Conservation (phyloP, 495 filamentous ascomycete genomes). For the Haplographium delicatum region DNA sequence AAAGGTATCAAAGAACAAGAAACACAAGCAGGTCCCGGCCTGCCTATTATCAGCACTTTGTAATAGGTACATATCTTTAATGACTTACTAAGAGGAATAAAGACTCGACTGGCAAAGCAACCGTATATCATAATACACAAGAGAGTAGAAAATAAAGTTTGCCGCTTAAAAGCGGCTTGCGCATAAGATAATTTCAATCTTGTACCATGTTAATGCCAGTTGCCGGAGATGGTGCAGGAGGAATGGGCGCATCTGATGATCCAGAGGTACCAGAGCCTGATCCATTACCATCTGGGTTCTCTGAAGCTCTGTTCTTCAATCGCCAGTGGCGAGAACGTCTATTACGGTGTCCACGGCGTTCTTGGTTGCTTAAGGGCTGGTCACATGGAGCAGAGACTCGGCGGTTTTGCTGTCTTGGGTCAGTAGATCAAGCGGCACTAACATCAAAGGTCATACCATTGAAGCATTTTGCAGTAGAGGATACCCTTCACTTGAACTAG, state of each 20-base stretch:
- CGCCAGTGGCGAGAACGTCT: conserved; percentile 21
- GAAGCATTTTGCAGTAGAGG: neutral
- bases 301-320: conserved; percentile 17
- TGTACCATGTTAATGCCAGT: too few species aligned
- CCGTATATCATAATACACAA: too few species aligned
- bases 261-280: neutral
- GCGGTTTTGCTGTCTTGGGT: conserved; percentile 8
- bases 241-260: conserved; percentile 2
- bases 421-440: neutral
- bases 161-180: too few species aligned
- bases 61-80: too few species aligned
- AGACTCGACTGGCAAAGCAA: too few species aligned
- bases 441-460: neutral
- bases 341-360: conserved; percentile 6
- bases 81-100: too few species aligned
- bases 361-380: conserved; percentile 10
- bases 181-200: too few species aligned
- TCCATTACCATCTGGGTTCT: neutral
- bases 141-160: too few species aligned
- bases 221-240: conserved; percentile 1
- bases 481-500: conserved; percentile 16
- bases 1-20: too few species aligned
- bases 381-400: conserved; percentile 24
- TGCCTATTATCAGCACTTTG: too few species aligned
- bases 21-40: too few species aligned